Evolutionary conservation across 805 yeast genomes (phyloP), one percentile per base, ranked within the genome.

Genomic region (Hanseniaspora thailandica): DNA sequence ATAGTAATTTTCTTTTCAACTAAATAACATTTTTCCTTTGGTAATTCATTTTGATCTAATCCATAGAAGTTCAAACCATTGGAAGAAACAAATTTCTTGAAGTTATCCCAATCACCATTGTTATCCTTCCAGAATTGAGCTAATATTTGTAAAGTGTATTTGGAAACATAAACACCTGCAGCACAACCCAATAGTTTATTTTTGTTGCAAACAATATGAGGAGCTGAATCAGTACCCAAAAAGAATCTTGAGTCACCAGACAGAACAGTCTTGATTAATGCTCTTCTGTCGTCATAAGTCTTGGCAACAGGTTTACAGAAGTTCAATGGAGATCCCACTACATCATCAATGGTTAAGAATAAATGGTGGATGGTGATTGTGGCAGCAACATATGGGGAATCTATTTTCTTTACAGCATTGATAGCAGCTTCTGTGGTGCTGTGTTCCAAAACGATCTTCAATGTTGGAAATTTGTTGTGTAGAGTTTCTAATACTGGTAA

Each of bases 271-370:
- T 72, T 74, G 6, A 93, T 76, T 41, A 93, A 71, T 1, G 96
- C 90, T 53, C 78, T 74, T 61, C 83, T 80, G 64, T 93, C 98
- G 26, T 71, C 73, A 30, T 97, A 96, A 35, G 88, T 71, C 66
- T 93, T 93, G 36, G 98, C 98, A 47, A 93, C 97, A 2, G 98
- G 99, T 67, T 93, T 93, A 73, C 99, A 93, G 69, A 83, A 93
- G 63, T 90, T 87, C 63, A 87, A 78, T 35, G 97, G 90, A 63
- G 87, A 84, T 2, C 97, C 97, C 3, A 96, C 96, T 96, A 97
- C 93, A 58, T 81, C 82, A 67, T 93, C 97, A 48, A 93, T 80
- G 1, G 95, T 90, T 50, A 93, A 71, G 45, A 76, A 85, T 54
- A 93, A 73, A 64, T 93, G 99, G 66, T 93, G 99, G 6, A 96